phyloP scores from a whole-genome alignment of 805 yeast species.

The Kuraishia piskuri region DNA sequence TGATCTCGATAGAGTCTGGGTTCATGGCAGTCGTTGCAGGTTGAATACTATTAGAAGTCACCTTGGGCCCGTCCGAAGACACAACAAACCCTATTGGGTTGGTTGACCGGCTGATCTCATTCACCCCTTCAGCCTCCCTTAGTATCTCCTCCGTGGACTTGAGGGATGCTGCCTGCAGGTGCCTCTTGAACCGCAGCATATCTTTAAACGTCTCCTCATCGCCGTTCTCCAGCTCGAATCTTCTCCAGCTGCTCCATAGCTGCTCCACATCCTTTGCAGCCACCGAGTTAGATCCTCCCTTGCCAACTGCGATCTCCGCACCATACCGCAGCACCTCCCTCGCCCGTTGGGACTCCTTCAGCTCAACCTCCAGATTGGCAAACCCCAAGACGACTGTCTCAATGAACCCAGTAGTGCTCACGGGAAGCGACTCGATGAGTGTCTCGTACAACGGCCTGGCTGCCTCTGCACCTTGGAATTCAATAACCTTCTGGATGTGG shows the following conservation, averaged over 20 bases:
- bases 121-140: slow-evolving; percentile 10
- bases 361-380: slow-evolving; percentile 44
- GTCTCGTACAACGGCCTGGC: slow-evolving; percentile 41
- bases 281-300: slow-evolving; percentile 9
- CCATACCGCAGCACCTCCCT: slow-evolving; percentile 55
- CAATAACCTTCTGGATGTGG: slow-evolving; percentile 30
- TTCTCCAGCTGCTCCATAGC: slow-evolving; percentile 66
- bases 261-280: slow-evolving; percentile 17
- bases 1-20: slow-evolving; percentile 57
- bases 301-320: slow-evolving; percentile 23
- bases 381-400: slow-evolving; percentile 42
- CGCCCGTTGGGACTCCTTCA: slow-evolving; percentile 49
- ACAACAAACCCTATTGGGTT: slow-evolving; percentile 42
- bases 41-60: slow-evolving; percentile 12
- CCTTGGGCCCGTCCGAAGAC: slow-evolving; percentile 26
- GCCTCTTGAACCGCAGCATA: slow-evolving; percentile 57
- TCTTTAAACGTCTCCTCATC: slow-evolving; percentile 63
- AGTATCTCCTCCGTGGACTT: slow-evolving; percentile 13
- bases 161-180: slow-evolving; percentile 12
- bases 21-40: slow-evolving; percentile 20
- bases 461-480: slow-evolving; percentile 29
- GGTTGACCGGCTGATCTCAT: slow-evolving; percentile 10
- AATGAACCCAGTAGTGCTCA: slow-evolving; percentile 17
- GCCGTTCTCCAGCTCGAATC: slow-evolving; percentile 68
- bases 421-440: slow-evolving; percentile 31